Evolutionary conservation across 1,284 basidiomycete genomes (phyloP), one percentile per base, ranked within the genome.

Genomic region (Apiotrichum montevideense): DNA sequence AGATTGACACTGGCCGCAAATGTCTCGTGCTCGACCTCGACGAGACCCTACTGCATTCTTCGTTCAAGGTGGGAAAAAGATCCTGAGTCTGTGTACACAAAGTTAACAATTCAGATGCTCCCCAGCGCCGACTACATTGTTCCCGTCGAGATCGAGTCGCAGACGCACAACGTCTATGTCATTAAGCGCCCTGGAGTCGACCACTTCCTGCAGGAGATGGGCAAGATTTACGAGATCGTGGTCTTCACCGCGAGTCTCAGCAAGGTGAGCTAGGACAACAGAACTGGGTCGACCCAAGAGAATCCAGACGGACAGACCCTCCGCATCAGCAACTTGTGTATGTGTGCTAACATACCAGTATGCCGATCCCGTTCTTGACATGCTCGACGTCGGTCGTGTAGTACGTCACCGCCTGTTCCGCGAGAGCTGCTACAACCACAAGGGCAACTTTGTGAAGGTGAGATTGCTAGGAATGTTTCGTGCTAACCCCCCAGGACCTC

Each of bases 131-230:
- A 98, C 78, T 99, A 94, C 75, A 90, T 98, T 61, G 95, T 98
- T 0, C 96, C 96, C 1, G 95, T 98, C 48, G 96, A 98, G 78
- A 99, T 99, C 64, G 96, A 99, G 73, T 93, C 90, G 62, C 87
- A 95, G 67, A 90, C 88, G 81, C 95, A 99, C 76, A 98, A 98
- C 69, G 92, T 98, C 60, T 98, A 98, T 77, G 96, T 98, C 44
- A 92, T 99, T 77, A 99, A 99, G 78, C 86, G 95, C 48, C 95
- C 95, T 2, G 95, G 95, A 7, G 96, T 99, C 33, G 95, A 99
- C 78, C 87, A 87, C 71, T 99, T 98, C 77, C 79, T 99, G 77
- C 88, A 89, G 76, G 87, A 61, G 75, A 98, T 98, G 96, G 95
- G 96, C 44, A 89, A 96, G 76, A 85, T 98, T 51, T 99, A 96